A percentile compares a stretch with the other conserved stretches of the same genome.
phyloP scores from a whole-genome alignment of 2,329 filamentous ascomycete species.

The Pseudogymnoascus sp. region DNA sequence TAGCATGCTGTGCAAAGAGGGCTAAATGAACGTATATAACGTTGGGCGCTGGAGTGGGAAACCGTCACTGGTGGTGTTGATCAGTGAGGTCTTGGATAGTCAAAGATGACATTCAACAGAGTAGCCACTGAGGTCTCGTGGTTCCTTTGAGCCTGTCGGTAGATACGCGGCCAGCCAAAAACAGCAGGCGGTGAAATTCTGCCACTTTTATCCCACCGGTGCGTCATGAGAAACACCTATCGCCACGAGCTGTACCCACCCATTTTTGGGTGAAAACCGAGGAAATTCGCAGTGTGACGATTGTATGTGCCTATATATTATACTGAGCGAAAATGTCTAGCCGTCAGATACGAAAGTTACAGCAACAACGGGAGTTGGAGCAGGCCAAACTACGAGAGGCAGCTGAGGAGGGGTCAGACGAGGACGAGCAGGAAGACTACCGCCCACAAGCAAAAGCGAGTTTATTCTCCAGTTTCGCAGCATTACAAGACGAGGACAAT shows the following conservation, averaged over 20 bases:
- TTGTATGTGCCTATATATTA: not conserved
- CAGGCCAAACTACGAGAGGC: constrained; percentile 17
- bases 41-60: not conserved
- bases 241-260: not conserved
- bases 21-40: not conserved
- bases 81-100: not conserved
- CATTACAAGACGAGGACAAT: constrained; percentile 32
- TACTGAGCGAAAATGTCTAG: constrained; percentile 23
- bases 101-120: not conserved
- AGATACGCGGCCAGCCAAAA: not conserved
- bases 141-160: not conserved
- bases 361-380: constrained; percentile 27
- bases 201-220: not conserved
- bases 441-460: constrained; percentile 36
- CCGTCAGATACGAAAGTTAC: constrained; percentile 28
- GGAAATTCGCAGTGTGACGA: not conserved
- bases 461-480: constrained; percentile 45
- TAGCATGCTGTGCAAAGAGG: not conserved
- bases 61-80: not conserved
- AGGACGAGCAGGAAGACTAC: constrained; percentile 22
- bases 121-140: constrained; percentile 2
- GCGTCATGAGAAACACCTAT: constrained; percentile 4
- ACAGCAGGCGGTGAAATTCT: not conserved
- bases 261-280: not conserved
- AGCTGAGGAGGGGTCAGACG: constrained; percentile 17